Evolutionary conservation across 202 grass and related monocot genomes (phyloP), one percentile per base, ranked within the genome.

Genomic region (Schoenoplectus tabernaemontani): DNA sequence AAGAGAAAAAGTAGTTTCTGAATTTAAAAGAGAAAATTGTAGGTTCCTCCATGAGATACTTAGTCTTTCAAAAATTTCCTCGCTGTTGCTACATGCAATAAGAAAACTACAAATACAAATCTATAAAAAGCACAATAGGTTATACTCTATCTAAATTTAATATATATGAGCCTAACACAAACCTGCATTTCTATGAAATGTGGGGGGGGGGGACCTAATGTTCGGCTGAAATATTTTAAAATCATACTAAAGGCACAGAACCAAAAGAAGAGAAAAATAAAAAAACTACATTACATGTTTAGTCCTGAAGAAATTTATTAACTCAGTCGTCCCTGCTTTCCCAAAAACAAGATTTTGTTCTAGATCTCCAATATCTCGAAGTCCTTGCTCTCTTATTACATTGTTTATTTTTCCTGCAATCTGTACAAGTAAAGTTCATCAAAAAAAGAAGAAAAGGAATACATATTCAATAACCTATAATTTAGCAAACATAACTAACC

Each of bases 321-420:
- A 71, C 71, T 98, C 95, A 72, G 91, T 94, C 30, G 95, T 92
- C 72, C 91, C 91, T 80, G 91, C 91, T 89, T 94, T 86, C 44
- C 89, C 95, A 85, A 94, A 98, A 17, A 94, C 95, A 79, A 98
- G 89, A 93, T 98, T 90, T 89, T 98, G 95, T 57, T 98, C 95
- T 80, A 98, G 76, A 37, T 94, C 87, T 80, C 95, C 95, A 83
- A 98, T 85, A 88, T 94, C 89, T 76, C 88, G 82, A 86, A 98
- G 95, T 38, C 64, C 80, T 86, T 94, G 89, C 28, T 98, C 91
- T 91, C 86, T 89, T 86, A 98, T 94, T 80, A 94, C 86, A 63
- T 33, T 81, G 88, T 94, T 90, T 32, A 98, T 85, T 59, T 98
- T 98, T 73, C 86, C 87, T 81, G 95, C 95, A 92, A 98, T 89